phyloP scores from a whole-genome alignment of 2,329 filamentous ascomycete genomes.

The Juglanconis sp. region DNA sequence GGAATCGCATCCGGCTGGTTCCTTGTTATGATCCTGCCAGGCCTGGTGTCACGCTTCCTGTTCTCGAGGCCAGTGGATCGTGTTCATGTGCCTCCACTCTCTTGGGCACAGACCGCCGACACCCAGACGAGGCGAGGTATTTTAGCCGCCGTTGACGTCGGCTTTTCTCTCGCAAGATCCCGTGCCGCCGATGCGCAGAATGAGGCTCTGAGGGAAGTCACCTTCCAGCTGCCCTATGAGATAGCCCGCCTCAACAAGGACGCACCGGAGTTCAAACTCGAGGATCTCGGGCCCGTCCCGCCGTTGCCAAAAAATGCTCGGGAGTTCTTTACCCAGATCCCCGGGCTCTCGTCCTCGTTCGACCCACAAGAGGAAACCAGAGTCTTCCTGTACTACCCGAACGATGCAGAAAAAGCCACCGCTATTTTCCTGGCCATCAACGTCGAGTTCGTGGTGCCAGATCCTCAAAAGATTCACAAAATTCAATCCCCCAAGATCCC shows the following conservation, averaged over 20 bases:
- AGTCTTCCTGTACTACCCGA: not conserved
- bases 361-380: not conserved
- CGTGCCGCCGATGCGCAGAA: not conserved
- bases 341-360: not conserved
- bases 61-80: no score
- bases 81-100: no score
- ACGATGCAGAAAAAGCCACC: not conserved
- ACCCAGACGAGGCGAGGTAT: not conserved
- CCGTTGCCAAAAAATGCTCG: not conserved
- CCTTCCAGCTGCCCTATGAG: slow-evolving; percentile 5
- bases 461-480: not conserved
- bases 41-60: no score
- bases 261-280: not conserved
- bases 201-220: not conserved
- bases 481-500: no score
- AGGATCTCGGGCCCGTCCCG: not conserved
- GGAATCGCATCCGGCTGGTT: not conserved
- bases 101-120: no score
- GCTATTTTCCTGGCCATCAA: slow-evolving; percentile 7
- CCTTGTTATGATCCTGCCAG: no score
- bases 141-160: not conserved
- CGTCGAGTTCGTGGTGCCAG: not conserved
- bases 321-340: not conserved
- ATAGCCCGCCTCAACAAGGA: slow-evolving; percentile 1
- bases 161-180: not conserved